Percentiles rank a stretch among this genome's conserved stretches.
Conservation (phyloP, 495 filamentous ascomycete genomes). For the Xanthoparmelia taractica region DNA sequence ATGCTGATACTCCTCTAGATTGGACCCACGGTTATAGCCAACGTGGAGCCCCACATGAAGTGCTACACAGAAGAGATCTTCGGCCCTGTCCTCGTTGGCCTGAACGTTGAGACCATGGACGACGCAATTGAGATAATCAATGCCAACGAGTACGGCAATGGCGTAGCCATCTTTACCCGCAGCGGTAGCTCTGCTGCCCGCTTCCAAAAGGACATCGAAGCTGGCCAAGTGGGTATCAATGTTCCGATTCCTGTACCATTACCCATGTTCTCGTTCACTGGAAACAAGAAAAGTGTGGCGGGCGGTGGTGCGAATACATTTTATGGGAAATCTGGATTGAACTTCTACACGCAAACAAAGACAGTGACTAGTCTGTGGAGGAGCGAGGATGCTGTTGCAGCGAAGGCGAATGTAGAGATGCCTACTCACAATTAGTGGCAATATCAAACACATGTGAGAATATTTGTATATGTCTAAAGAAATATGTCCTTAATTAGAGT, state of each 20-base stretch:
- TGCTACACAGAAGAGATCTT: slow-evolving; percentile 99
- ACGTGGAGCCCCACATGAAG: slow-evolving; percentile 83
- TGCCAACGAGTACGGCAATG: slow-evolving; percentile 64
- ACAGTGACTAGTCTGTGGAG: slow-evolving; percentile 93
- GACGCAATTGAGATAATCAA: slow-evolving; percentile 57
- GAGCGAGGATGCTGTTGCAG: slow-evolving; percentile 70
- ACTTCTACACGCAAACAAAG: slow-evolving; percentile 96
- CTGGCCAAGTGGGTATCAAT: slow-evolving; percentile 51
- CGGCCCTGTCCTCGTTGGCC: slow-evolving; percentile 81
- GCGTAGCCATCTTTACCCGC: slow-evolving; percentile 60
- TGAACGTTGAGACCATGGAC: slow-evolving; percentile 26
- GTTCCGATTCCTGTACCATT: slow-evolving; percentile 80
- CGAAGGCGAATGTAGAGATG: slow-evolving; percentile 83
- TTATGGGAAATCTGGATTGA: slow-evolving; percentile 84
- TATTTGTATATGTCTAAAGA: background rate
- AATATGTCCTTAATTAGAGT: background rate
- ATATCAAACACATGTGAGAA: background rate
- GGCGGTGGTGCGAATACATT: slow-evolving; percentile 92
- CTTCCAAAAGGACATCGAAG: slow-evolving; percentile 59
- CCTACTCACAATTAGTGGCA: slow-evolving; percentile 57
- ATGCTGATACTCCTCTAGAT: slow-evolving; percentile 36
- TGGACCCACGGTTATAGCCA: slow-evolving; percentile 87
- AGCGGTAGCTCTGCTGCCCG: slow-evolving; percentile 52
- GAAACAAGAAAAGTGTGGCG: slow-evolving; percentile 94
- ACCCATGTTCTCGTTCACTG: slow-evolving; percentile 96